Base-by-base conservation (phyloP, 2,329 filamentous ascomycete species). In the Didymella lethalis region DNA sequence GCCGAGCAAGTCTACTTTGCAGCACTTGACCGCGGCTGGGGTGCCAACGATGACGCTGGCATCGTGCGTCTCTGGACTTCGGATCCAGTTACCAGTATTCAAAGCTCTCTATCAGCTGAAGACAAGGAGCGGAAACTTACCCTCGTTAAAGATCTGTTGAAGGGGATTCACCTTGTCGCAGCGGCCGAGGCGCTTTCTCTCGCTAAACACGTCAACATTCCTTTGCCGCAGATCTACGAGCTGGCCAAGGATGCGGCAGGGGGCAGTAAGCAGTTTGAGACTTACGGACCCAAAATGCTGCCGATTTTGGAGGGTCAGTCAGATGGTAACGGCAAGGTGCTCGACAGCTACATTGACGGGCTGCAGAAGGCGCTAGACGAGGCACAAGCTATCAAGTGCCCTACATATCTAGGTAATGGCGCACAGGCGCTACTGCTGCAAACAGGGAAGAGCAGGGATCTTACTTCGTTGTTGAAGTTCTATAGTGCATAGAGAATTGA, bases 1-100 rank as follows among this genome's bases (percentile, higher is more conserved):
- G 87, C 88, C 11, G 88, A 91, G 75, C 87, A 90, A 72, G 81
- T 85, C 28, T 90, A 89, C 70, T 83, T 89, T 54, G 76, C 84
- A 28, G 86, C 83, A 14, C 74, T 90, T 7, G 79, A 84, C 25
- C 83, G 84, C 40, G 88, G 88, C 10, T 87, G 80, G 63, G 80
- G 83, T 0, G 69, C 79, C 12, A 77, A 84, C 49, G 85, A 86
- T 63, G 85, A 87, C 62, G 83, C 84, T 2, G 80, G 82, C 12
- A 78, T 86, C 65, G 83, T 87, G 16, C 83, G 84, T 51, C 78
- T 86, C 48, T 87, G 86, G 74, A 75, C 69, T 0, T 57, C 71
- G 0, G 73, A 78, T 0, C 76, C 81, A 0, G 76, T 83, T 12
- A 63, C 69, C 7, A 68, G 57, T 58, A 72, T 77, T 45, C 59